Percentiles rank a stretch among this genome's conserved stretches.
These are phyloP conservation scores for Suillus alpinus DNA, from an alignment of 768 basidiomycete genomes.

Conservation along the genomic window DNA sequence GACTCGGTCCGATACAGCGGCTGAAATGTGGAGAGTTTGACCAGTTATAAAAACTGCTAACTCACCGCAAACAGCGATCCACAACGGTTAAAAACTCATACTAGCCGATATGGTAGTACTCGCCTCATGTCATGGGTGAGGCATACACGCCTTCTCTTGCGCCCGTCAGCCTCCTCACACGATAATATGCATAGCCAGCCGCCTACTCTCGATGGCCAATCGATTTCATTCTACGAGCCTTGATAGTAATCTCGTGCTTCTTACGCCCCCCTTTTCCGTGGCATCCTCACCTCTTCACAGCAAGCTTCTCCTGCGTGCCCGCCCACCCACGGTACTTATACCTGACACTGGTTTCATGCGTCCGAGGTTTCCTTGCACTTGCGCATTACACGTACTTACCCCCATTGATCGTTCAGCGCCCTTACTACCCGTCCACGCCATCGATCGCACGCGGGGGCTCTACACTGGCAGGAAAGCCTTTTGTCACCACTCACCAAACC, in stretches of 20 bases:
- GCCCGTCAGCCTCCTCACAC: background rate
- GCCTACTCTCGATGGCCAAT: background rate
- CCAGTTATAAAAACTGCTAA: background rate
- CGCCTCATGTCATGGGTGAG: constrained; percentile 1
- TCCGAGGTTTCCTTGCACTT: background rate
- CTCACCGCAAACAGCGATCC: background rate
- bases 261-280: constrained; percentile 3
- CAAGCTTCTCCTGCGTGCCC: background rate
- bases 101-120: background rate
- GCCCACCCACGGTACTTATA: background rate
- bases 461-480: background rate
- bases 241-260: constrained; percentile 2
- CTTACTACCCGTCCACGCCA: background rate
- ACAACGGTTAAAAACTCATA: background rate
- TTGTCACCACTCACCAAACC: background rate
- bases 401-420: background rate
- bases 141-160: background rate
- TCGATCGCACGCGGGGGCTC: constrained; percentile 2
- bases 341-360: background rate
- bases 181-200: background rate
- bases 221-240: background rate
- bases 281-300: constrained; percentile 1
- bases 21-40: background rate
- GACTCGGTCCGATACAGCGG: background rate
- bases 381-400: background rate